Conservation (phyloP, 345 rosid genomes). For the Nasturtium officinale region DNA sequence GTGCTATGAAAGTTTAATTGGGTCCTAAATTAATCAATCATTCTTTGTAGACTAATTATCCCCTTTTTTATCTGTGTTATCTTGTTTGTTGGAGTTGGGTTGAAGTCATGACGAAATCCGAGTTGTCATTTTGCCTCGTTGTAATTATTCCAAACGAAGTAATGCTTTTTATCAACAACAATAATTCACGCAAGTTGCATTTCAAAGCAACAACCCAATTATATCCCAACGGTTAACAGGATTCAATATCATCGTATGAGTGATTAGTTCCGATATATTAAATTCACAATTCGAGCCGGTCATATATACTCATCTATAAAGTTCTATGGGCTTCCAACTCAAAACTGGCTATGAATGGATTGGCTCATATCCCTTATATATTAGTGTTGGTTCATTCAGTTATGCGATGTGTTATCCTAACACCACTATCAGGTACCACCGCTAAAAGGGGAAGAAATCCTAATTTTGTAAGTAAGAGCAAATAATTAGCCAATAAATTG, state of each 20-base stretch:
- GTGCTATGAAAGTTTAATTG: conserved; percentile 29
- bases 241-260: conserved; percentile 10
- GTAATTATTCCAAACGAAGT: conserved; percentile 35
- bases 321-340: too few relatives aligned
- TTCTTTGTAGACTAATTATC: conserved; percentile 34
- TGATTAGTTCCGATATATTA: background rate
- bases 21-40: conserved; percentile 35
- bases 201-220: conserved; percentile 37
- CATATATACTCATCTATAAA: too few relatives aligned
- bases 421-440: conserved; percentile 21
- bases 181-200: conserved; percentile 36
- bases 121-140: conserved; percentile 43
- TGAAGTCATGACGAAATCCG: conserved; percentile 39
- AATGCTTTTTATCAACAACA: conserved; percentile 15
- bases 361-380: too few relatives aligned
- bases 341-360: too few relatives aligned
- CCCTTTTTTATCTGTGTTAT: conserved; percentile 41
- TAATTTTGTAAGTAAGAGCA: background rate
- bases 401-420: too few relatives aligned
- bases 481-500: conserved; percentile 8
- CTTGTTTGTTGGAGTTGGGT: conserved; percentile 39
- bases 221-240: conserved; percentile 17
- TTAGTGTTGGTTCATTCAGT: too few relatives aligned
- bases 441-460: conserved; percentile 19
- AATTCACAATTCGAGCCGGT: conserved; percentile 10